Percentiles rank a stretch among this genome's conserved stretches.
These are phyloP conservation scores for Pulveroboletus sp. DNA, from an alignment of 768 basidiomycete species.

Conservation along the genomic window DNA sequence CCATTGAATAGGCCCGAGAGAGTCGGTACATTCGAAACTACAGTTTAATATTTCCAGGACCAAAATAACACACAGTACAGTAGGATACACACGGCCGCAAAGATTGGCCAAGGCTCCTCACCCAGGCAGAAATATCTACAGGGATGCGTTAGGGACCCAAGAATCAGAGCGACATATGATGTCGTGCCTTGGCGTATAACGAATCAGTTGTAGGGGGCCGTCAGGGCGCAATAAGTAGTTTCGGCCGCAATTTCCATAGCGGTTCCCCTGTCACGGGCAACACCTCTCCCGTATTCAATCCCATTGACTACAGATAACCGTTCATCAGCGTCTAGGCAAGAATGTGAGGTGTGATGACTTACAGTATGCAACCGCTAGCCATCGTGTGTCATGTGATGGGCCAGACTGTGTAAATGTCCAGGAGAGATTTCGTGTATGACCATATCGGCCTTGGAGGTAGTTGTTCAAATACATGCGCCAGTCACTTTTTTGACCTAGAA, in stretches of 20 bases:
- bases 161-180: not conserved
- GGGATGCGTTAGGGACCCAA: not conserved
- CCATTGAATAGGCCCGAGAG: not conserved
- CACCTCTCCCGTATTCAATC: constrained; percentile 24
- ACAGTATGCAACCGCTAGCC: constrained; percentile 26
- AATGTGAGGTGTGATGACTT: constrained; percentile 1
- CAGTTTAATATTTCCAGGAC: not conserved
- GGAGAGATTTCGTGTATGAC: constrained; percentile 23
- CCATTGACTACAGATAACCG: constrained; percentile 18
- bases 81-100: not conserved
- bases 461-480: constrained; percentile 30
- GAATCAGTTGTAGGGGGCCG: constrained; percentile 17
- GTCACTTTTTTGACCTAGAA: constrained; percentile 19
- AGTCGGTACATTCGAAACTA: constrained; percentile 4
- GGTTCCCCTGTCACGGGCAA: constrained; percentile 23
- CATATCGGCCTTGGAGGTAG: constrained; percentile 30
- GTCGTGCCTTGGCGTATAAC: constrained; percentile 4
- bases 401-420: constrained; percentile 21
- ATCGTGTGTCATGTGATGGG: constrained; percentile 22
- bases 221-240: constrained; percentile 20
- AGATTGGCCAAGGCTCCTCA: not conserved
- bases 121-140: not conserved
- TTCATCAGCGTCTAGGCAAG: not conserved
- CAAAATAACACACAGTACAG: not conserved
- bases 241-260: constrained; percentile 31